Percentiles rank a stretch among this genome's conserved stretches.
These are phyloP conservation scores for Vigna unguiculata DNA, from an alignment of 306 rosid species.

Conservation along the genomic window DNA sequence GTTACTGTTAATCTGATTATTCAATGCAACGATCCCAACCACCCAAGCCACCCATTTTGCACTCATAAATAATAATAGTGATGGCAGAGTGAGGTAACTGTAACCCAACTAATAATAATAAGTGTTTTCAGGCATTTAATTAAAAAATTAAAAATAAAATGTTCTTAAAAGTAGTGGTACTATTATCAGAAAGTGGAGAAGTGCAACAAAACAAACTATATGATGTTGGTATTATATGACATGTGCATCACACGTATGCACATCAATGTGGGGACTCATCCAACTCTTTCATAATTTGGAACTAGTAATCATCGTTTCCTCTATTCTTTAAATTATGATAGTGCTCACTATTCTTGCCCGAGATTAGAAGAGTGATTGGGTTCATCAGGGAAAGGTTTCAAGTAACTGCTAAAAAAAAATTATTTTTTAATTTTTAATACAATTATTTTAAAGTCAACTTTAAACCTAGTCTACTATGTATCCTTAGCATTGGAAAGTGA, in stretches of 20 bases:
- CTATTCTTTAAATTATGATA: conserved; percentile 37
- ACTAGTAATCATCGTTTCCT: conserved; percentile 34
- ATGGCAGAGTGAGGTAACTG: neutral
- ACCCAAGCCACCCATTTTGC: conserved; percentile 5
- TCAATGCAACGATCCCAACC: conserved; percentile 30
- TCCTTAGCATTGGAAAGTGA: no score
- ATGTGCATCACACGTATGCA: conserved; percentile 51
- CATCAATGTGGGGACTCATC: conserved; percentile 45
- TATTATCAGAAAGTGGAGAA: conserved; percentile 8
- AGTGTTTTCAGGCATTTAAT: neutral
- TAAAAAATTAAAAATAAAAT: neutral
- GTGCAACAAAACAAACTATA: neutral
- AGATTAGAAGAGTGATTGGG: neutral
- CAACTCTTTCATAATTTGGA: conserved; percentile 30
- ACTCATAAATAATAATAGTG: conserved; percentile 27
- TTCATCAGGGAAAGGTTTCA: neutral
- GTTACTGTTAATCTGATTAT: conserved; percentile 31
- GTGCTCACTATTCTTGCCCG: conserved; percentile 23
- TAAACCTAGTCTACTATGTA: no score
- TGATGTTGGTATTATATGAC: conserved; percentile 6
- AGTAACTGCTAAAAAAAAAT: neutral
- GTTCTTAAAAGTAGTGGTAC: neutral
- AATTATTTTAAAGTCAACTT: no score
- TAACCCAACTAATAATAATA: neutral
- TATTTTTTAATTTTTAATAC: no score